phyloP scores from a whole-genome alignment of 768 basidiomycete genomes.

The Chalciporus sphaerocephalus region DNA sequence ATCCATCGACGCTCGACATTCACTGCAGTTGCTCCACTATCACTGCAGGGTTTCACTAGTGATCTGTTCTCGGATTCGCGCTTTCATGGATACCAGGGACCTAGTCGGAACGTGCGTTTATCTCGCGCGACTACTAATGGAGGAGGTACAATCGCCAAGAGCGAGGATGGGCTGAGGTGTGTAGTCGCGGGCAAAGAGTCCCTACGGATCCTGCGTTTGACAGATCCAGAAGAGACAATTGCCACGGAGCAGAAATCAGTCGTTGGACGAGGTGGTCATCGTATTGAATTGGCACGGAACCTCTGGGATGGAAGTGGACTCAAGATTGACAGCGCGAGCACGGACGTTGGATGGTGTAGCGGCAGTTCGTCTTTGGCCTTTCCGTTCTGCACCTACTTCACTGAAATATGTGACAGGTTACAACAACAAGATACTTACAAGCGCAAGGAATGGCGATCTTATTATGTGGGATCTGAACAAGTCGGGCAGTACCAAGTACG shows the following conservation, averaged over 20 bases:
- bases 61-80: constrained; percentile 42
- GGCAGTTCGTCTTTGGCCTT: constrained; percentile 44
- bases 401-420: constrained; percentile 43
- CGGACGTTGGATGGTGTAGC: constrained; percentile 77
- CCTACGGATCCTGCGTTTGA: constrained; percentile 56
- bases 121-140: constrained; percentile 56
- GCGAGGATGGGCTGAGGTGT: constrained; percentile 61
- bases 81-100: constrained; percentile 41
- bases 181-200: constrained; percentile 76
- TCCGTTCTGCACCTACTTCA: not conserved
- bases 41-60: constrained; percentile 6
- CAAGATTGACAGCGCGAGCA: constrained; percentile 76
- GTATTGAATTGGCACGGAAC: constrained; percentile 70
- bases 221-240: constrained; percentile 39
- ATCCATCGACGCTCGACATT: constrained; percentile 27
- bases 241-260: constrained; percentile 47
- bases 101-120: constrained; percentile 54
- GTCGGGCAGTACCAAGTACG: constrained; percentile 62
- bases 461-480: constrained; percentile 81
- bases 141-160: constrained; percentile 63
- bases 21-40: constrained; percentile 2
- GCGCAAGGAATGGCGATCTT: constrained; percentile 75
- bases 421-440: constrained; percentile 73
- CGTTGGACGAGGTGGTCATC: constrained; percentile 56
- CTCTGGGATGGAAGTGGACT: constrained; percentile 74